phyloP scores from a whole-genome alignment of 2,329 filamentous ascomycete genomes.

The Diatrype stigma region DNA sequence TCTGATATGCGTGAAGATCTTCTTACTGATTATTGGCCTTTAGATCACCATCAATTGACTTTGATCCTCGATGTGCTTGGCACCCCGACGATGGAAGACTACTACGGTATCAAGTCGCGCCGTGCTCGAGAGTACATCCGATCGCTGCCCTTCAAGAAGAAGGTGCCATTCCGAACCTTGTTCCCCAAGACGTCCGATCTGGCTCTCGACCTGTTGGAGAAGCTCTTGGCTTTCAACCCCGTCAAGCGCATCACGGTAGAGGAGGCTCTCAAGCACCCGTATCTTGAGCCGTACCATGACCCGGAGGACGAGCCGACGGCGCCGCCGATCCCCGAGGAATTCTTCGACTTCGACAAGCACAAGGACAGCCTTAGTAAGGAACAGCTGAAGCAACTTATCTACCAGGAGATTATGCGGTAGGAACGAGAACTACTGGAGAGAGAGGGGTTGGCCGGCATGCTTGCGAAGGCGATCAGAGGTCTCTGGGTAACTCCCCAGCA shows the following conservation, averaged over 20 bases:
- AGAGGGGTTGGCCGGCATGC: neutral
- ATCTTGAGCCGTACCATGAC: slow-evolving; percentile 97
- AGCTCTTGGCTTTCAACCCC: slow-evolving; percentile 94
- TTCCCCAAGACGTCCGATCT: slow-evolving; percentile 99
- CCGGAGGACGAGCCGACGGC: slow-evolving; percentile 97
- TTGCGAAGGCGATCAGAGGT: neutral
- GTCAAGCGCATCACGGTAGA: slow-evolving; percentile 98
- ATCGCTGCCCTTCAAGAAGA: slow-evolving; percentile 98
- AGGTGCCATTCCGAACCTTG: slow-evolving; percentile 93
- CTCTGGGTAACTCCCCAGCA: neutral
- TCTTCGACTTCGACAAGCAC: slow-evolving; percentile 99
- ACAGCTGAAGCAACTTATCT: slow-evolving; percentile 95
- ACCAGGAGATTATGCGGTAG: slow-evolving; percentile 84
- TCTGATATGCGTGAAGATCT: neutral
- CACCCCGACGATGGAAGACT: slow-evolving; percentile 99
- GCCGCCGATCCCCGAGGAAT: slow-evolving; percentile 94
- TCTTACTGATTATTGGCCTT: slow-evolving; percentile 12
- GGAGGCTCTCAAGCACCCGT: slow-evolving; percentile 94
- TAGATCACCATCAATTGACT: slow-evolving; percentile 96
- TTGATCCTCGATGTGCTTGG: slow-evolving; percentile 95
- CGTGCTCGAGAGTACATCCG: slow-evolving; percentile 97
- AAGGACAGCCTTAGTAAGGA: slow-evolving; percentile 99
- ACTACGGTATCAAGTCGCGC: slow-evolving; percentile 99
- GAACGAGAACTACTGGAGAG: slow-evolving; percentile 4
- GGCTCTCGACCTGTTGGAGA: slow-evolving; percentile 89